These are phyloP conservation scores for Cytospora schulzeri DNA, from an alignment of 2,329 filamentous ascomycete species.

Conservation along the genomic window DNA sequence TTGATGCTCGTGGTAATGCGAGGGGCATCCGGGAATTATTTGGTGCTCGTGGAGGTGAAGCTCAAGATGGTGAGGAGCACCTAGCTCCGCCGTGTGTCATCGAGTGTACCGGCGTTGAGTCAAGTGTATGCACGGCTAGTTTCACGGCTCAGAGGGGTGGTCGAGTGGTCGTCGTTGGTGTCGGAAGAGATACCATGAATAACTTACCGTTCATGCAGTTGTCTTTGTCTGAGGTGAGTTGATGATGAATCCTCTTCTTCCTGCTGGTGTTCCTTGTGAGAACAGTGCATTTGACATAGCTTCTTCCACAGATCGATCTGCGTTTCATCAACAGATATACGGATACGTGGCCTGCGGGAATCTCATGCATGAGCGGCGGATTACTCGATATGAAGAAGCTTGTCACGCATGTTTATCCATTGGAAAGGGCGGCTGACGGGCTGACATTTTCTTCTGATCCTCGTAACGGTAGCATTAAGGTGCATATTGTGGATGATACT, in stretches of 20 bases:
- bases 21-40: conserved; percentile 57
- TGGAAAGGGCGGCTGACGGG: conserved; percentile 64
- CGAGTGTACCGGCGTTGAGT: conserved; percentile 69
- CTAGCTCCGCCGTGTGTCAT: conserved; percentile 59
- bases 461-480: conserved; percentile 59
- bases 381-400: conserved; percentile 63
- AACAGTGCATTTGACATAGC: neutral
- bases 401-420: conserved; percentile 63
- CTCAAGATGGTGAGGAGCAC: conserved; percentile 49
- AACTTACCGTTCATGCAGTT: conserved; percentile 69
- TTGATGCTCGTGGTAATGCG: conserved; percentile 53
- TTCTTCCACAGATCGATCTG: conserved; percentile 57
- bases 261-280: neutral
- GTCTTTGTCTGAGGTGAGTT: conserved; percentile 58
- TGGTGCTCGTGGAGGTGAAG: conserved; percentile 35
- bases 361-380: conserved; percentile 60
- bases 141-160: conserved; percentile 61
- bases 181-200: conserved; percentile 63
- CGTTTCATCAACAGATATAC: conserved; percentile 72
- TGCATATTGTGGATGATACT: conserved; percentile 58
- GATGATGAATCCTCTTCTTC: neutral
- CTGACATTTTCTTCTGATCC: conserved; percentile 55
- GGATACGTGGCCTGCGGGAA: conserved; percentile 70
- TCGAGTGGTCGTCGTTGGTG: conserved; percentile 64
- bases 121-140: conserved; percentile 60